Conservation (phyloP, 371 early-diverging fungal species). For the Syncephalis plumigaleata region DNA sequence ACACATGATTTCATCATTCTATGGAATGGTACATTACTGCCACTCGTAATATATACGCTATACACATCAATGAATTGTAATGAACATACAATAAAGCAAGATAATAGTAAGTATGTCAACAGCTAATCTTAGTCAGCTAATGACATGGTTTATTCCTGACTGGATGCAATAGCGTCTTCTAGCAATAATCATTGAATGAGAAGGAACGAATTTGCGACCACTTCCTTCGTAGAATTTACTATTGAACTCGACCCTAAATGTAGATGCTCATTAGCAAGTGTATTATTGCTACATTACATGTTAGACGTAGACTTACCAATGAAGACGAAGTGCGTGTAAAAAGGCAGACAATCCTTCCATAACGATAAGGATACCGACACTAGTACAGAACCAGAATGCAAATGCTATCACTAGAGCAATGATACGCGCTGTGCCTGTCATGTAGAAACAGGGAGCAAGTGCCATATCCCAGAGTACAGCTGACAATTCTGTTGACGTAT, state of each 20-base stretch:
- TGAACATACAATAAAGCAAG: too few relatives aligned
- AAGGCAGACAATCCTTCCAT: conserved; percentile 99
- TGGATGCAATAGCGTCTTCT: too few relatives aligned
- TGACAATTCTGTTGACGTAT: too few relatives aligned
- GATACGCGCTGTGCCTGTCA: conserved; percentile 24
- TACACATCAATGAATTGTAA: too few relatives aligned
- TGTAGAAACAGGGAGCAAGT: conserved; percentile 41
- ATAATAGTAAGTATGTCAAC: too few relatives aligned
- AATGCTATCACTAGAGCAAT: conserved; percentile 57
- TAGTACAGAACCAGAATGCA: conserved; percentile 66
- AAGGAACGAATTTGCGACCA: conserved; percentile 73
- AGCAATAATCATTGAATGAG: too few relatives aligned
- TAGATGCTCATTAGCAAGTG: too few relatives aligned
- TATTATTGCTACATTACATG: not conserved
- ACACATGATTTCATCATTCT: too few relatives aligned
- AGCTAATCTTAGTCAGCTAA: too few relatives aligned
- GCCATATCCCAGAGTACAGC: conserved; percentile 97
- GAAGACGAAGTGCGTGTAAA: conserved; percentile 97
- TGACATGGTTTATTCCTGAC: too few relatives aligned
- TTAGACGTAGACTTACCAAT: conserved; percentile 83
- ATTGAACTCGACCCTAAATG: conserved; percentile 99
- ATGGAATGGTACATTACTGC: too few relatives aligned
- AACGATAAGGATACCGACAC: conserved; percentile 73
- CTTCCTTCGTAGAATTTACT: conserved; percentile 92
- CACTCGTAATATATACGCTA: too few relatives aligned